Base-by-base conservation (phyloP, 2,329 filamentous ascomycete species). In the Corinectria fuckeliana region DNA sequence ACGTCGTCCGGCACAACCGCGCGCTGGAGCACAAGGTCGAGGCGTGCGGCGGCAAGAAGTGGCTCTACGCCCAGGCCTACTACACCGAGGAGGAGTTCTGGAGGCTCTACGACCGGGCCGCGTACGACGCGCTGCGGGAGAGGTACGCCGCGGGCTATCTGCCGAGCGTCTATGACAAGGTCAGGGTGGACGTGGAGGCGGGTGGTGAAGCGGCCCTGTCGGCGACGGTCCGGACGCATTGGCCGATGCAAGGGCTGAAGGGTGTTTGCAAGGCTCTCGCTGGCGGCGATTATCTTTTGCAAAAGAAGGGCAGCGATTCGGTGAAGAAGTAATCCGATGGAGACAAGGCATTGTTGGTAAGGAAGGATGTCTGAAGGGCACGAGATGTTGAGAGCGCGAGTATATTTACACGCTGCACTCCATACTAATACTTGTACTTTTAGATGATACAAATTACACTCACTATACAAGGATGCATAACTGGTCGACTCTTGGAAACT, bases 31-130 rank as follows among this genome's bases (percentile, higher is more conserved):
- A 78, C 8, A 85, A 83, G 54, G 78, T 90, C 0, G 79, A 80
- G 8, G 81, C 84, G 23, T 78, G 88, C 6, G 80, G 83, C 2
- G 89, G 89, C 5, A 87, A 86, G 78, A 91, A 91, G 74, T 90
- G 87, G 79, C 75, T 91, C 1, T 91, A 91, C 62, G 87, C 88
- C 1, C 88, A 91, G 57, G 85, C 86, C 0, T 91, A 88, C 73
- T 90, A 90, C 71, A 84, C 81, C 3, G 84, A 89, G 69, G 81
- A 84, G 0, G 88, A 91, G 63, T 91, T 91, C 71, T 91, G 88
- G 88, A 72, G 77, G 9, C 80, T 85, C 52, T 91, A 90, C 61
- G 83, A 89, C 69, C 77, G 80, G 34, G 66, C 76, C 7, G 84
- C 84, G 69, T 90, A 91, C 61, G 83, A 89, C 42, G 72, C 69